phyloP scores from a whole-genome alignment of 345 rosid species.

The Heritiera fomes region DNA sequence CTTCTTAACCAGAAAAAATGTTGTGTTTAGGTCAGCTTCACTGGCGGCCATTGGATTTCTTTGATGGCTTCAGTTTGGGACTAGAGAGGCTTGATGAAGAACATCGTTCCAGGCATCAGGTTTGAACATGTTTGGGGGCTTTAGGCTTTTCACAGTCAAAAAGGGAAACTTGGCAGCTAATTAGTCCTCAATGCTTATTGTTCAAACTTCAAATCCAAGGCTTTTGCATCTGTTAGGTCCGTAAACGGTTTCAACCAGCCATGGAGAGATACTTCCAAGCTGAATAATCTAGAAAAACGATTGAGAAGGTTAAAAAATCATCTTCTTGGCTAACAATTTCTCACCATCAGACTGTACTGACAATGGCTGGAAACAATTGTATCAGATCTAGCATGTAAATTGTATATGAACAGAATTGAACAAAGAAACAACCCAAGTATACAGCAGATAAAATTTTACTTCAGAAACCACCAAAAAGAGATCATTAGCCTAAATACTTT shows the following conservation, averaged over 20 bases:
- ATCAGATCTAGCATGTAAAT: too few relatives aligned
- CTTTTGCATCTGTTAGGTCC: too few relatives aligned
- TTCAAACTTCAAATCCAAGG: background rate
- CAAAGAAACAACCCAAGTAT: background rate
- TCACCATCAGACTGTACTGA: background rate
- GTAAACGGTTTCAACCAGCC: too few relatives aligned
- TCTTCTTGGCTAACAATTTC: too few relatives aligned
- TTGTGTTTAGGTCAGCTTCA: background rate
- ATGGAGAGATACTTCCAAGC: too few relatives aligned
- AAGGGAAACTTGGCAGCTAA: background rate
- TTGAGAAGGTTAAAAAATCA: too few relatives aligned
- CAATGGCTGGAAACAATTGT: too few relatives aligned
- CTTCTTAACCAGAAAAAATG: background rate
- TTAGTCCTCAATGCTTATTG: background rate
- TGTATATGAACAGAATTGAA: background rate
- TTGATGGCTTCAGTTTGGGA: background rate
- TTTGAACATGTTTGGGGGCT: background rate
- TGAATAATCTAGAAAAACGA: too few relatives aligned
- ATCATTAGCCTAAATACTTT: background rate
- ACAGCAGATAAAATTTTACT: too few relatives aligned
- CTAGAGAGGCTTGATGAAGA: background rate
- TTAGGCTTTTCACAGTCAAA: background rate
- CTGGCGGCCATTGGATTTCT: background rate
- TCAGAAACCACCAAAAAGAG: background rate
- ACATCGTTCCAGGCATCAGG: background rate